These are phyloP conservation scores for Suillus fuscotomentosus DNA, from an alignment of 768 basidiomycete species.

Conservation along the genomic window DNA sequence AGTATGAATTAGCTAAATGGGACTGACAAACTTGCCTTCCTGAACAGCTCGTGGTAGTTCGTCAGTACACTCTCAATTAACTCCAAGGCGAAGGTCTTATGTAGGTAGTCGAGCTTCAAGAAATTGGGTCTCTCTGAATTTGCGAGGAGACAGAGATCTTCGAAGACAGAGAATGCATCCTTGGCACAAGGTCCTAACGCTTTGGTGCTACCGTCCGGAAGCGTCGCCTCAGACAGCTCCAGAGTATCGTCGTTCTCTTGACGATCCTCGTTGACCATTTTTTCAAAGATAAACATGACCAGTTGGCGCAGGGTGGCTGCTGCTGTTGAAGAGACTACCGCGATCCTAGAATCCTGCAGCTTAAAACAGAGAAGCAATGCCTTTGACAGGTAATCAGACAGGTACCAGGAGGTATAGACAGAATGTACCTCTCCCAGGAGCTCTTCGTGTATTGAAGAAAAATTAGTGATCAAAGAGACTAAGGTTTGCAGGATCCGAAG, in stretches of 20 bases:
- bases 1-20: not conserved
- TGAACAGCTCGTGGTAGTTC: slow-evolving; percentile 85
- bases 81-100: slow-evolving; percentile 95
- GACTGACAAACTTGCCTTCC: slow-evolving; percentile 51
- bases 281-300: slow-evolving; percentile 97
- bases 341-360: slow-evolving; percentile 91
- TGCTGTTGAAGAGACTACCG: slow-evolving; percentile 95
- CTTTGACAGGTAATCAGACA: slow-evolving; percentile 36
- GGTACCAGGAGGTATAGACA: too few species aligned
- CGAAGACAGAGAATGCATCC: slow-evolving; percentile 87
- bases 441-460: slow-evolving; percentile 75
- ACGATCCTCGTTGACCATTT: slow-evolving; percentile 79
- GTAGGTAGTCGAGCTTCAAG: slow-evolving; percentile 76
- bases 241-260: slow-evolving; percentile 27
- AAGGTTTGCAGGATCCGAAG: slow-evolving; percentile 91
- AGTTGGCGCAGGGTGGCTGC: slow-evolving; percentile 94
- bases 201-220: slow-evolving; percentile 70
- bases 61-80: slow-evolving; percentile 95
- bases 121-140: slow-evolving; percentile 80
- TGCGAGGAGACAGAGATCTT: slow-evolving; percentile 89
- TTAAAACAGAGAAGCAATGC: slow-evolving; percentile 93
- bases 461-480: slow-evolving; percentile 87
- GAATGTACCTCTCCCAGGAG: slow-evolving; percentile 76
- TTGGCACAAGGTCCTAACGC: slow-evolving; percentile 69
- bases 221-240: slow-evolving; percentile 39